Conservation (phyloP, 2,329 filamentous ascomycete genomes). For the Colletotrichum tropicale region DNA sequence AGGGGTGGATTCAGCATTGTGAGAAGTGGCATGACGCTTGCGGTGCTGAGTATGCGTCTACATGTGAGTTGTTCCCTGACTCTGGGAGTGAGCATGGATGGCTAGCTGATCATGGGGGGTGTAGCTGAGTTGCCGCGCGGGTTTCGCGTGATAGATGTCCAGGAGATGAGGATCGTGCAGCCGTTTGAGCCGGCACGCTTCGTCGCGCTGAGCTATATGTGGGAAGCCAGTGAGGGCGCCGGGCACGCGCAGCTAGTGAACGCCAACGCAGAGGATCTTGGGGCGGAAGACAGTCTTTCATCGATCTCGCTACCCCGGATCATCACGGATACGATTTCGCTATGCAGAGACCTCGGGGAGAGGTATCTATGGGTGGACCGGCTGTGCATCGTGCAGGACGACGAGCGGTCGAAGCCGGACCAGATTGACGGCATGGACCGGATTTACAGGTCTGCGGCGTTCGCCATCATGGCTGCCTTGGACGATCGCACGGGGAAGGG, state of each 20-base stretch:
- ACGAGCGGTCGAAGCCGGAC: constrained; percentile 37
- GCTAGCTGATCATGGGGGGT: background rate
- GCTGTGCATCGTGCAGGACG: constrained; percentile 49
- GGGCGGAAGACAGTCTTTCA: constrained; percentile 3
- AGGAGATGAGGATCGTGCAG: constrained; percentile 39
- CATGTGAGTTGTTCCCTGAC: background rate
- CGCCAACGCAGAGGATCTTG: constrained; percentile 30
- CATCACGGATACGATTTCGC: constrained; percentile 46
- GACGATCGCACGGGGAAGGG: constrained; percentile 32
- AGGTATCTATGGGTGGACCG: constrained; percentile 50
- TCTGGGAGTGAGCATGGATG: background rate
- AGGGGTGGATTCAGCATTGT: background rate
- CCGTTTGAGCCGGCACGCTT: constrained; percentile 40
- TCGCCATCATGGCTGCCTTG: constrained; percentile 46
- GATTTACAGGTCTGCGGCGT: constrained; percentile 46
- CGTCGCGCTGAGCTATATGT: constrained; percentile 49
- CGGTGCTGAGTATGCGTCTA: background rate
- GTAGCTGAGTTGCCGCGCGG: background rate
- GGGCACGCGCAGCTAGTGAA: background rate
- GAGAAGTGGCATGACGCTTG: background rate
- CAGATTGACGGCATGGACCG: constrained; percentile 48
- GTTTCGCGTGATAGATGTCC: constrained; percentile 37
- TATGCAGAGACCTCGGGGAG: constrained; percentile 44
- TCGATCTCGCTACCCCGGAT: constrained; percentile 37
- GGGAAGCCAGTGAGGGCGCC: constrained; percentile 21